Base-by-base conservation (phyloP, 805 yeast species). In the Isabelozyma heimii region DNA sequence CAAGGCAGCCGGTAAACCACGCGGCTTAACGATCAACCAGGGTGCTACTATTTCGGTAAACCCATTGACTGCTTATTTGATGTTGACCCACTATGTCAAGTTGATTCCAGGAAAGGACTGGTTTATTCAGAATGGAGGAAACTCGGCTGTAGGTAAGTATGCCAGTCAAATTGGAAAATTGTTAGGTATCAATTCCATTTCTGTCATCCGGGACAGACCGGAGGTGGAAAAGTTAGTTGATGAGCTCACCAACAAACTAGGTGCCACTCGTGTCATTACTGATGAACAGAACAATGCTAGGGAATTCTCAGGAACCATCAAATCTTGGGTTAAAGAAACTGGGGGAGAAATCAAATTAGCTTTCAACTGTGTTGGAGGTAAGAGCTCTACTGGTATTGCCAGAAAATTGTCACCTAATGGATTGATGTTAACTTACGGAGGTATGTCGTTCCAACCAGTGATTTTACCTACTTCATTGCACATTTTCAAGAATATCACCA, bases 71-170 rank as follows among this genome's bases (percentile, higher is more conserved):
- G 99, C 98, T 0, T 89, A 83, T 60, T 88, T 89, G 67, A 80
- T 94, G 88, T 84, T 92, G 52, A 82, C 86, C 14, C 80, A 85
- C 66, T 87, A 82, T 65, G 81, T 71, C 46, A 75, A 81, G 47
- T 69, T 87, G 59, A 66, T 73, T 50, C 79, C 82, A 1, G 89
- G 89, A 15, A 66, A 66, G 48, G 91, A 91, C 65, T 94, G 97
- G 96, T 81, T 94, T 53, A 84, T 94, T 52, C 98, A 94, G 70
- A 94, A 92, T 60, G 99, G 97, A 30, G 98, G 97, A 35, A 94
- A 90, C 56, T 89, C 97, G 7, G 96, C 94, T 27, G 99, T 94
- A 9, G 97, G 97, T 5, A 83, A 90, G 57, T 84, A 87, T 57
- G 98, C 96, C 7, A 79, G 90, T 44, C 99, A 94, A 68, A 81